Evolutionary conservation across 495 filamentous ascomycete genomes (phyloP), one percentile per base, ranked within the genome.

Genomic region (Rhizodiscina lignyota): DNA sequence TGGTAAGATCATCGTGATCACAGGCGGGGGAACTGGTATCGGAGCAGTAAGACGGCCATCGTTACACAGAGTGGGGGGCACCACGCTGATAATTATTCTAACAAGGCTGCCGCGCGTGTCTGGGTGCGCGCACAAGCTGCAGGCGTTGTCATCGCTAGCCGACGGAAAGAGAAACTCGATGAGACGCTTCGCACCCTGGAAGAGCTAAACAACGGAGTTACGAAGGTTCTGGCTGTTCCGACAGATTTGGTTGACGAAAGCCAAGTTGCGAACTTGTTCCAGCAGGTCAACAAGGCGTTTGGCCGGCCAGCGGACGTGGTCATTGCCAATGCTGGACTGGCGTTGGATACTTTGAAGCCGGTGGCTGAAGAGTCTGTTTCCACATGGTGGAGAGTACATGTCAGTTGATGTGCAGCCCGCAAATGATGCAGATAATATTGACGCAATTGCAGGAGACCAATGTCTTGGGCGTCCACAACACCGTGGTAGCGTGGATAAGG

Each of bases 141-240:
- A 13, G 45, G 45, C 15, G 39, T 48, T 15, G 39, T 48, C 15
- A 41, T 48, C n/a, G 35, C 38, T 30, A 42, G 45, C 19, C 45
- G 45, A n/a, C 33, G 40, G 6, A 21, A 41, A 20, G 45, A 42
- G 8, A 19, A 21, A 1, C 35, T 48, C 12, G 42, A 48, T 1
- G 23, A 31, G 19, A 36, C 42, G 0, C 38, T 29, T 19, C 11
- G 16, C 10, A 33, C 5, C 8, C 16, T 48, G 1, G 19, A 35
- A 17, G 22, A 18, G 12, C 30, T 45, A 4, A 35, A 6, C n/a
- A 33, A 22, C 11, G 36, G 35, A 8, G 32, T 4, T 4, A 43
- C 42, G 2, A 41, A 41, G 24, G 35, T 45, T 18, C 33, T 45
- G 13, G 36, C 27, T 18, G 36, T 42, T 12, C 35, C 2, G n/a